phyloP scores from a whole-genome alignment of 192 early-diverging fungal genomes.

The Chytriomyces sp. region DNA sequence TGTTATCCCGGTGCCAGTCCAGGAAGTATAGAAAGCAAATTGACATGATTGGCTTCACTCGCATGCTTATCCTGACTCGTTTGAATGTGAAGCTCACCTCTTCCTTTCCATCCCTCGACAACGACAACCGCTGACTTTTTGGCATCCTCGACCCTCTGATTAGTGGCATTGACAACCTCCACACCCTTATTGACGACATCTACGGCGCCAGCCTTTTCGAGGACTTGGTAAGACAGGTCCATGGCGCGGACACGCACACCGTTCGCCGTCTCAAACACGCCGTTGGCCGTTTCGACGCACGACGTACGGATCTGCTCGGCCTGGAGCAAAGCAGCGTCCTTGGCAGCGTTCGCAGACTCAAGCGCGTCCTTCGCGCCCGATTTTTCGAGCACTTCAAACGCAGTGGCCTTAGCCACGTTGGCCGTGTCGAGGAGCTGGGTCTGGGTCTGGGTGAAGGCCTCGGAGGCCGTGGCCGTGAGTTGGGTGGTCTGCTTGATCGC shows the following conservation, averaged over 20 bases:
- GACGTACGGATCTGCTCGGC: background rate
- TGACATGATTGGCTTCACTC: too few species aligned
- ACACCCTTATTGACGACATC: too few species aligned
- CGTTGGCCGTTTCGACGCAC: background rate
- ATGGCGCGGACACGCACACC: background rate
- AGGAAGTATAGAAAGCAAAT: too few species aligned
- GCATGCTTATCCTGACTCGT: too few species aligned
- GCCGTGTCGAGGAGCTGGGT: background rate
- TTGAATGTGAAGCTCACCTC: too few species aligned
- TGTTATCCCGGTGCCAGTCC: too few species aligned
- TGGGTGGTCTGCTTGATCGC: slow-evolving; percentile 1
- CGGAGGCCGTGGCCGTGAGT: too few species aligned
- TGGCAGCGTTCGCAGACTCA: background rate
- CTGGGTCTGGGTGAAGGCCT: background rate
- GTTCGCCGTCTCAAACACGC: background rate
- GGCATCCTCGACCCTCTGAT: too few species aligned
- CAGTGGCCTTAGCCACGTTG: background rate
- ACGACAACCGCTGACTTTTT: too few species aligned
- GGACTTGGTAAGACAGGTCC: background rate
- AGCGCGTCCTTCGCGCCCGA: background rate
- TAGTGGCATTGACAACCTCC: too few species aligned
- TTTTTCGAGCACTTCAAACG: background rate
- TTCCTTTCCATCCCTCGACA: background rate
- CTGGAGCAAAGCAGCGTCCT: too few species aligned
- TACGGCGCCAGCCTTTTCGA: too few species aligned